Conservation (phyloP, 2,329 filamentous ascomycete genomes). For the Leptoxyphium fumago region DNA sequence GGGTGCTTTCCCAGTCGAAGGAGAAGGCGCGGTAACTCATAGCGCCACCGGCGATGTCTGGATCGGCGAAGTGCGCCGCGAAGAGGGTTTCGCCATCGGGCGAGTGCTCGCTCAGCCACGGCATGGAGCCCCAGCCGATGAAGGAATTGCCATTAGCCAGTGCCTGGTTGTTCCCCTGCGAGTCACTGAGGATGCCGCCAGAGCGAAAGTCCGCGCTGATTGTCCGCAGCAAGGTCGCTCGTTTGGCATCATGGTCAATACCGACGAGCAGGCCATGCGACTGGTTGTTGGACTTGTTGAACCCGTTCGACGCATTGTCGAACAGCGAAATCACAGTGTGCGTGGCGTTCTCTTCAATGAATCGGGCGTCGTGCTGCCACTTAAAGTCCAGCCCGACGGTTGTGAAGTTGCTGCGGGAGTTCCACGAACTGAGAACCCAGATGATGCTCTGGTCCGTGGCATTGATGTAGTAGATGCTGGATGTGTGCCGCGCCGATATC, state of each 20-base stretch:
- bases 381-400: constrained; percentile 21
- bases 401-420: constrained; percentile 4
- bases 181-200: constrained; percentile 26
- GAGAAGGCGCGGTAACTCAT: constrained; percentile 38
- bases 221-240: constrained; percentile 8
- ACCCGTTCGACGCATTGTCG: constrained; percentile 31
- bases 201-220: constrained; percentile 5
- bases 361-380: constrained; percentile 37
- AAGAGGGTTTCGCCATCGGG: constrained; percentile 33
- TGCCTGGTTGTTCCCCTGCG: constrained; percentile 36
- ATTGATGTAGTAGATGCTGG: constrained; percentile 33
- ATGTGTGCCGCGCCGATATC: constrained; percentile 36
- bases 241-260: constrained; percentile 8
- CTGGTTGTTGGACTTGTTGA: constrained; percentile 4
- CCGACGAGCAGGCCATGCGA: constrained; percentile 13
- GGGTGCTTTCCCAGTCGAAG: constrained; percentile 27
- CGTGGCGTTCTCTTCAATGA: constrained; percentile 24
- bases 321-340: constrained; percentile 36
- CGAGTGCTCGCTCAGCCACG: constrained; percentile 23
- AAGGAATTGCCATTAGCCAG: constrained; percentile 37
- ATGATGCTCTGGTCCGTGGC: constrained; percentile 30
- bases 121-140: constrained; percentile 37
- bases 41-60: constrained; percentile 14
- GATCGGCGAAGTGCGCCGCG: constrained; percentile 29
- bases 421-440: constrained; percentile 29